Base-by-base conservation (phyloP, 495 filamentous ascomycete species). In the Penicillium manginii region DNA sequence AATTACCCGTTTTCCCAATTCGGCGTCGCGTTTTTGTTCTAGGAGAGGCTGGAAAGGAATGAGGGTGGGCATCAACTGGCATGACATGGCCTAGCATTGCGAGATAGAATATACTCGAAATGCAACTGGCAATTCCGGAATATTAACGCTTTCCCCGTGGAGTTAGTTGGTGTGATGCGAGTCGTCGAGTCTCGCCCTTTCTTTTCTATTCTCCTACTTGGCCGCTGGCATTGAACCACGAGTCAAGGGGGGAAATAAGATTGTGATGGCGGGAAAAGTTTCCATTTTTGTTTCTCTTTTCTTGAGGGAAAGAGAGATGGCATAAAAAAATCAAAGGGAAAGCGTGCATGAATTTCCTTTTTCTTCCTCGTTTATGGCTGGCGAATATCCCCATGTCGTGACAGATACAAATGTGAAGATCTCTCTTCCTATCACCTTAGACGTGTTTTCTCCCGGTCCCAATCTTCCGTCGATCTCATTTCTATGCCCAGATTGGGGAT, bases 11-110 rank as follows among this genome's bases (percentile, higher is more conserved):
- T 68, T 70, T 57, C 59, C 66, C 57, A 46, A 67, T 58, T 68
- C 73, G 73, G 73, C 71, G 68, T 72, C 70, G 73, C 73, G 70
- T 71, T 75, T 78, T 78, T 72, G 75, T 73, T 75, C 60, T 66
- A 70, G 66, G 74, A 76, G 67, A 68, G 71, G 70, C 73, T 75
- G 73, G 72, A 72, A 71, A 72, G 71, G 63, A 65, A 66, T 68
- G 60, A 64, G 62, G 60, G 65, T 64, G 61, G 45, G 61, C 57
- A 65, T 63, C 62, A 47, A 47, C 71, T 77, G 75, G 75, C 72
- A 77, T 77, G 71, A 72, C 57, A 73, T 70, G 66, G 69, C 73
- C 72, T 72, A 67, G 75, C 73, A 74, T 78, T 65, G 59, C 74
- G 68, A 71, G 69, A 61, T 72, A 72, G 64, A 47, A 65, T 55